phyloP scores from a whole-genome alignment of 352 stramenopile genomes.

The Globisporangium okanoganense region DNA sequence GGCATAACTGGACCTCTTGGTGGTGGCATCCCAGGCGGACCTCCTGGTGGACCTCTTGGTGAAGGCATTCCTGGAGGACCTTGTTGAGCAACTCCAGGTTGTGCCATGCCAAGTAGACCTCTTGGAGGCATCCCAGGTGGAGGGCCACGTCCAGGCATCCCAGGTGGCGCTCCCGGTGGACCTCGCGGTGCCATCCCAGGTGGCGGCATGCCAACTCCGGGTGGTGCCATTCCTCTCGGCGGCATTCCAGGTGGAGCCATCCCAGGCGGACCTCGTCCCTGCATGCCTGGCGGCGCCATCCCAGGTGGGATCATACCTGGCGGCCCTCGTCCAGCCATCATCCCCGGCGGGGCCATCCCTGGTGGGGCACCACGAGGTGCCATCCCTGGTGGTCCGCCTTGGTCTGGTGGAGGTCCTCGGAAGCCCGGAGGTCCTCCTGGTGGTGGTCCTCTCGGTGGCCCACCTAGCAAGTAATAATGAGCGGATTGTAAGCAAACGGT shows the following conservation, averaged over 20 bases:
- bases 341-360: conserved; percentile 8
- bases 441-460: conserved; percentile 14
- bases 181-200: not conserved
- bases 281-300: not conserved
- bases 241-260: not conserved
- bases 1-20: conserved; percentile 10
- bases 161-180: not conserved
- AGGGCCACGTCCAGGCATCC: not conserved
- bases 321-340: not conserved
- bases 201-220: too few species aligned
- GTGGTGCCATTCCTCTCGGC: not conserved
- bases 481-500: not conserved
- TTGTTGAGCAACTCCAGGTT: not conserved
- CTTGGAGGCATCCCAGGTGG: conserved; percentile 6
- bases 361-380: conserved; percentile 5
- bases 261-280: not conserved
- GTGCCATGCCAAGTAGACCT: not conserved
- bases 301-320: conserved; percentile 1
- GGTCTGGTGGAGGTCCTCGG: conserved; percentile 34
- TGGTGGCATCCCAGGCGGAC: conserved; percentile 9
- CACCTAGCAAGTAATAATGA: not conserved
- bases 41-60: conserved; percentile 11
- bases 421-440: conserved; percentile 17
- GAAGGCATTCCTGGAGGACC: not conserved
- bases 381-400: conserved; percentile 19